Evolutionary conservation across 2,329 filamentous ascomycete genomes (phyloP), one percentile per base, ranked within the genome.

Genomic region (Trichoderma brevicompactum): DNA sequence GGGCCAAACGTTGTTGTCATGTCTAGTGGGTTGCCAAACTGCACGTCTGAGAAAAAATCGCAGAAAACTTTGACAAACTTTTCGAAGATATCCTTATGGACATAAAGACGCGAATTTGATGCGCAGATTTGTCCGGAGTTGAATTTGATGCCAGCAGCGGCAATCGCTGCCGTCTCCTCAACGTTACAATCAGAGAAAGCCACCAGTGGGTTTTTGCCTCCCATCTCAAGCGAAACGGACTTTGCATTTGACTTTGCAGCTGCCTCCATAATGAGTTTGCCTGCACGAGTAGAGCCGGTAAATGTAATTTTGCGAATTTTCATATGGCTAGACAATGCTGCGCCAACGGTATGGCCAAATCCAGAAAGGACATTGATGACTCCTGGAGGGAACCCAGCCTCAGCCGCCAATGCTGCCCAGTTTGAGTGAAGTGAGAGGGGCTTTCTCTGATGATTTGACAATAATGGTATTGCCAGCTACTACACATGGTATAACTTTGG

Each of bases 361-460:
- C 90, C 90, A 65, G 90, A 90, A 63, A 92, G 72, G 54, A 92
- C 82, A 74, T 92, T 92, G 69, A 92, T 78, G 4, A 92, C 89
- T 36, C 90, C 90, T 0, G 89, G 85, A 6, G 90, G 90, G 74
- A 92, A 92, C 0, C 90, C 90, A 7, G 89, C 89, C 71, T 92
- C 83, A 67, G 86, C 85, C 6, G 91, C 81, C 15, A 92, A 79
- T 4, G 81, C 83, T 0, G 82, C 89, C 89, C 1, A 92, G 79
- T 62, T 87, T 85, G 6, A 89, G 76, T 69, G 84, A 83, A 63
- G 82, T 85, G n/a, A 89, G 77, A 5, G 87, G 87, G 1, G 86
- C 87, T 73, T 87, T 84, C 70, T 89, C 86, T 10, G 86, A 83
- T 3, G 85, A 81, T 76, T 89, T 89, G 41, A 89, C 75, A 40